These are phyloP conservation scores for Detonula confervacea DNA, from an alignment of 352 stramenopile species.

Conservation along the genomic window DNA sequence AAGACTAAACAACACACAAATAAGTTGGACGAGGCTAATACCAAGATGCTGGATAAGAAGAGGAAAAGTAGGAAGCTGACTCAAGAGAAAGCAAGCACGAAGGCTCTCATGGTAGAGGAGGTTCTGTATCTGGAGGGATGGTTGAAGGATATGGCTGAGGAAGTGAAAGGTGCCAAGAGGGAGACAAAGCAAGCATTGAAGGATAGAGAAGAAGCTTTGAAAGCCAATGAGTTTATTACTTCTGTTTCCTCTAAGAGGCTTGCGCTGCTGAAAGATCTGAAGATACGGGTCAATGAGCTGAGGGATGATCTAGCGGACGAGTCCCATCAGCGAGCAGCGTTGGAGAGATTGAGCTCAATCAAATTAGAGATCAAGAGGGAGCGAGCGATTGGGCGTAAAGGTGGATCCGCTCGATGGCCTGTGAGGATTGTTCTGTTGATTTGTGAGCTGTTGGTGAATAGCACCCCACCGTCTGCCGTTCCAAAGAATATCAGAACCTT, in stretches of 20 bases:
- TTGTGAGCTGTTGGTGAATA: not conserved
- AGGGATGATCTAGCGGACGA: not conserved
- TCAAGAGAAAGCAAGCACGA: not conserved
- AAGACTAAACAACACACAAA: not conserved
- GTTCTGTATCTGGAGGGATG: not conserved
- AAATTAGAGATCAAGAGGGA: not conserved
- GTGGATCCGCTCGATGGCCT: not conserved
- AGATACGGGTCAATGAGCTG: not conserved
- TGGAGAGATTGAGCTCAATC: not conserved
- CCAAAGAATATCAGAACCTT: not conserved
- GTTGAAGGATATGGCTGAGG: not conserved
- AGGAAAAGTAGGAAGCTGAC: not conserved
- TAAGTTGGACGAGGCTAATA: not conserved
- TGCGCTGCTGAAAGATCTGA: not conserved
- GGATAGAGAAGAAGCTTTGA: not conserved
- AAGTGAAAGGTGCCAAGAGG: not conserved
- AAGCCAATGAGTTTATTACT: not conserved
- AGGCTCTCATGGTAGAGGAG: not conserved
- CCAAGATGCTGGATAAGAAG: not conserved
- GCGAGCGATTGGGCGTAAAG: not conserved
- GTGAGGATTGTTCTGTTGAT: not conserved
- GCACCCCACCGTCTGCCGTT: not conserved
- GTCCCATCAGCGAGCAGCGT: not conserved
- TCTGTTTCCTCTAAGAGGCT: constrained; percentile 1
- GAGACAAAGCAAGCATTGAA: not conserved